Base-by-base conservation (phyloP, 108 stramenopile genomes). In the Epithemia pelagica region DNA sequence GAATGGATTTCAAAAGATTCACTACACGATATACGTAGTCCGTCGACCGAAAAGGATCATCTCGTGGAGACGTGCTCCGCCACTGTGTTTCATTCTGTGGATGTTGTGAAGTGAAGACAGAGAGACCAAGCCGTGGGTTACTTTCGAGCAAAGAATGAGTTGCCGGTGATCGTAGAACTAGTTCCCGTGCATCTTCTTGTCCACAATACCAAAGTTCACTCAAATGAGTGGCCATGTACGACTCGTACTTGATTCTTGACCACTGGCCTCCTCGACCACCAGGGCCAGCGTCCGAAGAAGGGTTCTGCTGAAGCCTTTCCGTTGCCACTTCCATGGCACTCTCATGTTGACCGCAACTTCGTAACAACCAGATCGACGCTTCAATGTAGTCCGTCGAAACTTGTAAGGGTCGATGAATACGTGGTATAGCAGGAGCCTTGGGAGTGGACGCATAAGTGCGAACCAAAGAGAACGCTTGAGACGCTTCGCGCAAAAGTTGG, bases 171-270 rank as follows among this genome's bases (percentile, higher is more conserved):
- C 63, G 60, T 15, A 95, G 69, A 10, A 92, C 94, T 30, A 92
- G 61, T 19, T 79, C 71, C 52, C 87, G 80, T 37, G 72, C 88
- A 31, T 69, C 58, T 52, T 84, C 82, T 58, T 86, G 67, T 10
- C 71, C 69, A 30, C 82, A 83, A 1, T 74, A 58, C 91, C 91
- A 95, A 28, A 95, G 63, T 59, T 95, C 94, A 30, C 87, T 80
- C 33, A 95, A 74, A 78, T 95, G 88, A 0, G 89, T 80, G 0
- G 87, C 88, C 19, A 84, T 72, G 64, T 88, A 92, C n/a, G 86
- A 86, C 26, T 90, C 94, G 64, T 84, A 95, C 53, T 92, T 92
- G 65, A 92, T 86, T 59, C 85, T 82, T 0, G 90, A 89, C 94
- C 94, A 95, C n/a, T 65, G 72, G 19, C 52, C 55, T 58, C 30